Evolutionary conservation across 2,329 filamentous ascomycete genomes (phyloP).

Genomic region (Alternaria ethzedia): DNA sequence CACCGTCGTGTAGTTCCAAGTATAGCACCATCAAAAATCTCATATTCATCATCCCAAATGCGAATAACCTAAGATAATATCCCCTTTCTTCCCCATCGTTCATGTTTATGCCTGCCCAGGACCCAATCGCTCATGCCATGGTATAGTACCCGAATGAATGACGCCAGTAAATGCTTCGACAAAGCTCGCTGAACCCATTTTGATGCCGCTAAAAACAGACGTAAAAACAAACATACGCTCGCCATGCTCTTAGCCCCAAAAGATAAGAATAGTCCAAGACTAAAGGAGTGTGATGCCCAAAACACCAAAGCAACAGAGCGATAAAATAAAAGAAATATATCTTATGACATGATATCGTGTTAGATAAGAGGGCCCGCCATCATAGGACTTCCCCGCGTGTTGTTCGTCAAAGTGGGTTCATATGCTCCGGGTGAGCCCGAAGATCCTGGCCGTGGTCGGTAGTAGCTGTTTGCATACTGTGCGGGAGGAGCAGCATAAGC

Average conservation of each 20-base stretch:
- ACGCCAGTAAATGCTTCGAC: slow-evolving; percentile 26
- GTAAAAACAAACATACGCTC: not conserved
- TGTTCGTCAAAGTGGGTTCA: slow-evolving; percentile 35
- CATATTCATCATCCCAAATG: not conserved
- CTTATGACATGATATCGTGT: not conserved
- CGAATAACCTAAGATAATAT: not conserved
- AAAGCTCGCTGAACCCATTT: slow-evolving; percentile 18
- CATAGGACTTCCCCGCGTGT: slow-evolving; percentile 38
- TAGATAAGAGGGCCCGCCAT: slow-evolving; percentile 43
- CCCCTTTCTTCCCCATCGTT: not conserved
- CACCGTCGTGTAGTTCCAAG: not conserved
- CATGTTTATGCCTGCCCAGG: not conserved
- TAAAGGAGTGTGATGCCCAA: slow-evolving; percentile 4
- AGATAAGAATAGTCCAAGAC: slow-evolving; percentile 6
- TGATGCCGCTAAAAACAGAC: slow-evolving; percentile 34
- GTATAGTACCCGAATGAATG: slow-evolving; percentile 25
- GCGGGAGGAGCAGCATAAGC: slow-evolving; percentile 29
- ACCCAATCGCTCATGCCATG: slow-evolving; percentile 19
- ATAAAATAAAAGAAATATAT: not conserved
- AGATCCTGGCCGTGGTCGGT: slow-evolving; percentile 37
- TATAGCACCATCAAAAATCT: not conserved
- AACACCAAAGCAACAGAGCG: not conserved
- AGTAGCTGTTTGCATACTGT: slow-evolving; percentile 38
- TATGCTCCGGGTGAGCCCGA: slow-evolving; percentile 27
- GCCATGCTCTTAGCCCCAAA: not conserved